Evolutionary conservation across 495 filamentous ascomycete genomes (phyloP).

Genomic region (Pyrenula aspistea): DNA sequence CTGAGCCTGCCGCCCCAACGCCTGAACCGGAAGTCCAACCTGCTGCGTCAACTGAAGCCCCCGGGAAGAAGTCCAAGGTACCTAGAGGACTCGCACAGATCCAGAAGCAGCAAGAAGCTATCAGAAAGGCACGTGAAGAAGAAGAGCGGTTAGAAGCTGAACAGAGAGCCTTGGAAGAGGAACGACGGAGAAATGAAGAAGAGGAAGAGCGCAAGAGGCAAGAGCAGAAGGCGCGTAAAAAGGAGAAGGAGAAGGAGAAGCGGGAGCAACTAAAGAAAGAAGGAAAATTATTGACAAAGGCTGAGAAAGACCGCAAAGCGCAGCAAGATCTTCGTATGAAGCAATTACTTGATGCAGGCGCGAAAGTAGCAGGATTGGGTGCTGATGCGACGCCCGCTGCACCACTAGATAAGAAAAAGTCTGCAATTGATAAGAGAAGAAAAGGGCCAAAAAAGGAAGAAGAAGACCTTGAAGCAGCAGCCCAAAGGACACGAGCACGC

Average conservation of each 20-base stretch:
- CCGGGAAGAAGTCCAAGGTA: slow-evolving; percentile 87
- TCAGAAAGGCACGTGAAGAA: slow-evolving; percentile 65
- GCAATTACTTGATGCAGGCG: slow-evolving; percentile 86
- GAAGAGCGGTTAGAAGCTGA: slow-evolving; percentile 54
- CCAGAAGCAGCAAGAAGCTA: slow-evolving; percentile 84
- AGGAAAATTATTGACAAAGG: slow-evolving; percentile 89
- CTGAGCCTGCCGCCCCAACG: slow-evolving; percentile 33
- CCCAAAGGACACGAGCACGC: slow-evolving; percentile 46
- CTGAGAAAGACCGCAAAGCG: slow-evolving; percentile 77
- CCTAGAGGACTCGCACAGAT: slow-evolving; percentile 66
- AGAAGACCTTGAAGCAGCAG: slow-evolving; percentile 55
- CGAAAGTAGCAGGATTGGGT: slow-evolving; percentile 66
- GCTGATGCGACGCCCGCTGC: slow-evolving; percentile 32
- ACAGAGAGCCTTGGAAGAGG: slow-evolving; percentile 61
- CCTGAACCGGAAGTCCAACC: slow-evolving; percentile 29
- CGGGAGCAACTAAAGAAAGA: slow-evolving; percentile 92
- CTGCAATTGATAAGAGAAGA: slow-evolving; percentile 64
- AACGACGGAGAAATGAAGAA: slow-evolving; percentile 50
- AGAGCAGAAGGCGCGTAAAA: slow-evolving; percentile 66
- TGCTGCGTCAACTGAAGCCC: slow-evolving; percentile 29
- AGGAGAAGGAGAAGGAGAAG: slow-evolving; percentile 91
- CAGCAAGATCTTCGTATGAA: slow-evolving; percentile 76
- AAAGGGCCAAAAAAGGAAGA: slow-evolving; percentile 62
- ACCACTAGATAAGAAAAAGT: slow-evolving; percentile 54
- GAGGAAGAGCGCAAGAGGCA: slow-evolving; percentile 68